Base-by-base conservation (phyloP, 1,139 yeast genomes). In the Suhomyces atakaporum region DNA sequence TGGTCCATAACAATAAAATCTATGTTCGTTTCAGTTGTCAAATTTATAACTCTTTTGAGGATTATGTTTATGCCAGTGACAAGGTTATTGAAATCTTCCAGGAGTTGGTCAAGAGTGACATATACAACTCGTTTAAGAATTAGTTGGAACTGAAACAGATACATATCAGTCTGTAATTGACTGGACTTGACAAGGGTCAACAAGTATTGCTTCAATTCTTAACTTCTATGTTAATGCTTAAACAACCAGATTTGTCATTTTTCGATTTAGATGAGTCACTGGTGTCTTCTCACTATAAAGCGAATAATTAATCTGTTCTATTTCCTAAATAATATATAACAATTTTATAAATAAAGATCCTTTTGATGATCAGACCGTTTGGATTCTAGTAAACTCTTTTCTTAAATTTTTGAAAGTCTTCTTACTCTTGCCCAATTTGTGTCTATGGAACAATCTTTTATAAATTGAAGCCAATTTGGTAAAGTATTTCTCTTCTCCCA, bases 21-120 rank as follows among this genome's bases (percentile, higher is more conserved):
- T 72, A 67, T 49, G 64, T 71, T 14, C 69, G 90, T 42, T 73
- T 79, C 43, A 74, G 82, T 27, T 79, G 79, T 27, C 85, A 81
- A 48, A 58, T 79, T 7, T 82, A 79, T 53, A 74, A 78, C 44
- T 83, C 78, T 27, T 48, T 75, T 21, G 60, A 59, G 7, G 89
- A 83, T 48, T 81, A 69, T 51, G 67, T 63, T 25, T 53, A 57
- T 38, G 81, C 77, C 2, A 56, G 69, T 23, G 65, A 64, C 8
- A 57, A 46, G 5, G 46, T 62, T 13, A 43, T 51, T 5, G 31
- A 45, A n/a, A 43, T 42, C 2, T 42, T 58, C 23, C 43, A 41
- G 31, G 42, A 38, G 7, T 46, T 38, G 29, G 40, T 25, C 8
- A 26, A 26, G n/a, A 16, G 34, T 19, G 27, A 29, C 9, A 12